Conservation (phyloP, 441 rosid genomes). For the Populus hybrid region DNA sequence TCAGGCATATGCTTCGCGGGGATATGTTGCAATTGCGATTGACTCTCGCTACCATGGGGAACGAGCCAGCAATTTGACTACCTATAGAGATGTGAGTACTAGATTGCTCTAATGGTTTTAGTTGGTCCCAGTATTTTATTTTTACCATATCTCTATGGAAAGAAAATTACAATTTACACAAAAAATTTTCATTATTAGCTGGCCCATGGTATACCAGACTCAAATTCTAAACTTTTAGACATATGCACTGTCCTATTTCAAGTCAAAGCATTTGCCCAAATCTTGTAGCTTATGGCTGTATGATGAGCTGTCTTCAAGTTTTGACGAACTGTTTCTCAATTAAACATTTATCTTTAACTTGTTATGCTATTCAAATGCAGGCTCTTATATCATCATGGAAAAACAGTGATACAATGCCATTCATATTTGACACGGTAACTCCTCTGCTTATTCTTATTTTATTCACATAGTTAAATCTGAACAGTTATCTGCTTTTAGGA, state of each 20-base stretch:
- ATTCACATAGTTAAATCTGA: neutral
- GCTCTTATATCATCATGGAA: constrained; percentile 84
- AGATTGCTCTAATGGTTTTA: neutral
- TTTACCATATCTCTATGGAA: neutral
- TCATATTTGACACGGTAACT: constrained; percentile 82
- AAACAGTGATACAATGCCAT: constrained; percentile 88
- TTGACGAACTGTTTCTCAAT: neutral
- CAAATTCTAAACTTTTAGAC: neutral
- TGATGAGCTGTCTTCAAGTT: neutral
- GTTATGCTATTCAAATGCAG: constrained; percentile 38
- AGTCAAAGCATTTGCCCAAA: neutral
- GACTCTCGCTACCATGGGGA: constrained; percentile 97
- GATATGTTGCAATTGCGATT: constrained; percentile 69
- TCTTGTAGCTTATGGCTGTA: neutral
- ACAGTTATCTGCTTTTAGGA: neutral
- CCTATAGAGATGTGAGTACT: constrained; percentile 59
- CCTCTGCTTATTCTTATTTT: constrained; percentile 8
- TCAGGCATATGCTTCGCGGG: constrained; percentile 89
- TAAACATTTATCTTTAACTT: constrained; percentile 1
- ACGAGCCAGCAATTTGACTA: constrained; percentile 59
- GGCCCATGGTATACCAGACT: neutral
- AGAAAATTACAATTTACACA: neutral
- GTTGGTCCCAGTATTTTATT: neutral
- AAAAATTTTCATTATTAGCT: neutral
- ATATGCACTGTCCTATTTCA: neutral